Evolutionary conservation across 352 stramenopile genomes (phyloP), one percentile per base, ranked within the genome.

Genomic region (Globisporangium recalcitrans): DNA sequence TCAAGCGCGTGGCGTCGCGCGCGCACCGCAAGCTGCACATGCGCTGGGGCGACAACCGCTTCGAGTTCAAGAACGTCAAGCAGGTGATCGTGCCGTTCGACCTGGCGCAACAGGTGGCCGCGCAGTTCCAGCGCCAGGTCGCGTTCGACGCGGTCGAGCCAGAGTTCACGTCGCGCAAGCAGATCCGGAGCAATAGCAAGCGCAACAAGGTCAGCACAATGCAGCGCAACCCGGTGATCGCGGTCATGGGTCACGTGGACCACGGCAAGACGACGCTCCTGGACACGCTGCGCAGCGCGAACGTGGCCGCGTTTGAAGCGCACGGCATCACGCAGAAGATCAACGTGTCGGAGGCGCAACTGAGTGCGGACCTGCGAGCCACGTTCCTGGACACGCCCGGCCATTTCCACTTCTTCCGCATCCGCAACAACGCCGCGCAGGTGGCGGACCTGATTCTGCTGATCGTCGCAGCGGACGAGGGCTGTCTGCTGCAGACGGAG

Each of bases 251-350:
- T 38, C 98, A 99, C 72, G 97, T 99, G 24, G 98, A 99, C 82
- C 98, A 99, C 77, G 98, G 98, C 66, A 99, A 99, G 74, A 99
- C 98, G 11, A 98, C 96, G n/a, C 77, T 99, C 13, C 87, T 99
- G 52, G 98, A 99, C 74, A 85, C 87, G n/a, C 82, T 99, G 58
- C 81, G 97, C 10, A 57, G 65, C 21, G 63, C 77, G 7, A 90
- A 89, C 40, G 91, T 99, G 24, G 97, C 96, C 19, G 81, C 86
- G 14, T 87, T 80, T 44, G 98, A 99, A 74, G 88, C 94, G 6
- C 96, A 98, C 24, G 97, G 97, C 61, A 99, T 99, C 78, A 99
- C 98, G 2, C 98, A 99, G 77, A 94, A 94, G 64, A 98, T 99
- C 71, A 94, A 95, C 64, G 95, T 98, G 6, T 99, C 98, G 66